phyloP scores from a whole-genome alignment of 2,329 filamentous ascomycete species.

The Aureobasidium zeae region DNA sequence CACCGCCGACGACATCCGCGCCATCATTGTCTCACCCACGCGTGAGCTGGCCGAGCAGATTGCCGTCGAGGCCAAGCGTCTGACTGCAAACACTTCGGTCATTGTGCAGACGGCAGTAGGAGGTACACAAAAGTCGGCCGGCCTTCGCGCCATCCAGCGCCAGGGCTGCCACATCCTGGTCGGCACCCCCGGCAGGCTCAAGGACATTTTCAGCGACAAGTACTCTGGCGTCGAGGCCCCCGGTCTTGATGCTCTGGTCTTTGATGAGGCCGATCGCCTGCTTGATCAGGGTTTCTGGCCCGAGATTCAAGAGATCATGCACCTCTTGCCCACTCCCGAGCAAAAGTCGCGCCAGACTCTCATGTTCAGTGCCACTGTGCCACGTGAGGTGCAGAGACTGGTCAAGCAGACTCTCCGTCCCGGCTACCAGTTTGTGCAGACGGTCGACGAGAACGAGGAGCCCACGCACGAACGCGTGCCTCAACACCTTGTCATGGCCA shows the following conservation, averaged over 20 bases:
- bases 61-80: conserved; percentile 60
- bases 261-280: conserved; percentile 60
- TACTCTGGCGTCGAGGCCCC: conserved; percentile 54
- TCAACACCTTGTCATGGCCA: conserved; percentile 61
- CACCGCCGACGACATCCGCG: conserved; percentile 46
- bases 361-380: conserved; percentile 91
- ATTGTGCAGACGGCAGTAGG: conserved; percentile 75
- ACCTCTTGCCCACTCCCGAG: conserved; percentile 50
- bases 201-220: conserved; percentile 67
- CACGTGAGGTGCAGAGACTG: conserved; percentile 68
- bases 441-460: conserved; percentile 69
- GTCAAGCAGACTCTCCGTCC: conserved; percentile 70
- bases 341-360: conserved; percentile 74
- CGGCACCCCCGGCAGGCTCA: conserved; percentile 78
- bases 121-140: conserved; percentile 66
- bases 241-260: conserved; percentile 49
- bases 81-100: conserved; percentile 57
- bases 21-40: conserved; percentile 53
- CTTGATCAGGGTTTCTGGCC: conserved; percentile 49
- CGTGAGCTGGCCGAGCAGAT: conserved; percentile 57
- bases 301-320: conserved; percentile 41
- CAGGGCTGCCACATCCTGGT: conserved; percentile 83
- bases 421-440: conserved; percentile 82
- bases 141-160: conserved; percentile 58
- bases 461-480: conserved; percentile 80